Conservation (phyloP, 2,329 filamentous ascomycete genomes). For the Diplodia mutila region DNA sequence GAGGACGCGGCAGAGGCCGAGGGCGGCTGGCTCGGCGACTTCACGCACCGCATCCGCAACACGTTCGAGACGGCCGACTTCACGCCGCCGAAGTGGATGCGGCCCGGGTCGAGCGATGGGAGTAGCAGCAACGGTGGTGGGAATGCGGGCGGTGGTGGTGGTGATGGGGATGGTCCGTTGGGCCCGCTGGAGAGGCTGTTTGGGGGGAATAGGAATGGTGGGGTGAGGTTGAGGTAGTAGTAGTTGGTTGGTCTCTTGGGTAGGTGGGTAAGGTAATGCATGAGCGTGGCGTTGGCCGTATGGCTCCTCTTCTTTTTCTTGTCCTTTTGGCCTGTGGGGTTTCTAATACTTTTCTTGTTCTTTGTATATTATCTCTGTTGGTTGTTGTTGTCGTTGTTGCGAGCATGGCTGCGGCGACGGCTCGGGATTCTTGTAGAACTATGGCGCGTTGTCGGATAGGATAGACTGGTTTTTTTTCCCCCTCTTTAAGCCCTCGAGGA, state of each 20-base stretch:
- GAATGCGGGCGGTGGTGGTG: not conserved
- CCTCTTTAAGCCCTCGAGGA: too few relatives aligned
- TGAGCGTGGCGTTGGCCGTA: not conserved
- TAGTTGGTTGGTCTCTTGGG: not conserved
- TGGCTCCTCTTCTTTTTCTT: too few relatives aligned
- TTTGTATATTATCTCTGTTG: too few relatives aligned
- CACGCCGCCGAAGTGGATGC: conserved; percentile 78
- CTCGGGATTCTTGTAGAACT: too few relatives aligned
- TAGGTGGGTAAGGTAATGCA: not conserved
- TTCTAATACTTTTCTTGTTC: too few relatives aligned
- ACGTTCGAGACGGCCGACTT: conserved; percentile 76
- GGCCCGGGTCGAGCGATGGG: conserved; percentile 34
- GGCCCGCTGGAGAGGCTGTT: conserved; percentile 36
- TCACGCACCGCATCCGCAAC: conserved; percentile 86
- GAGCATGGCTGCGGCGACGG: too few relatives aligned
- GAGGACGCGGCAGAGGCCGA: conserved; percentile 68
- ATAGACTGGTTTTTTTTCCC: too few relatives aligned
- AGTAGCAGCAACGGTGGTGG: conserved; percentile 26
- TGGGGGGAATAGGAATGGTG: conserved; percentile 41
- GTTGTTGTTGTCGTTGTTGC: too few relatives aligned
- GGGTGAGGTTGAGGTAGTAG: conserved; percentile 35
- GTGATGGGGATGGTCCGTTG: conserved; percentile 29
- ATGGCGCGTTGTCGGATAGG: too few relatives aligned
- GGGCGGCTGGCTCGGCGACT: conserved; percentile 80
- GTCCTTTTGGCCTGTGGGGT: too few relatives aligned